Base-by-base conservation (phyloP, 225 moss, liverwort and hornwort genomes). In the Polytrichum formosum region DNA sequence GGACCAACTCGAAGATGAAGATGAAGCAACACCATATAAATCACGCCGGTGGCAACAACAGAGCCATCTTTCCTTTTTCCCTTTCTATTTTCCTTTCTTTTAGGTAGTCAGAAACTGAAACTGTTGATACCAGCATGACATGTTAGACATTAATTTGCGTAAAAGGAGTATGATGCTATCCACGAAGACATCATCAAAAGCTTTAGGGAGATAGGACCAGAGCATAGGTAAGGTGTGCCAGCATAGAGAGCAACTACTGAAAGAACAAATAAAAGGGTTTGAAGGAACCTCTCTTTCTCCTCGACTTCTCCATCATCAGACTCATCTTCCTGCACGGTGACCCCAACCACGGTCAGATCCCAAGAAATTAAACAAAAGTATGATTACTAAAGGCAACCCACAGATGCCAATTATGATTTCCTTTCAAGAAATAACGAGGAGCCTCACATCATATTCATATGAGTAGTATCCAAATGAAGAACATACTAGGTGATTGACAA, bases 241-340 rank as follows among this genome's bases (percentile, higher is more conserved):
- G 35, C 33, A 35, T 9, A 35, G 35, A 8, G 35, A 46, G 13
- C 59, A 25, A 60, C 59, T 22, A 58, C 19, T 25, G n/a, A 60
- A 60, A 60, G 59, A 22, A 25, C 7, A n/a, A 25, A 6, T 7
- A 60, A 65, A 67, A 75, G 30, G 30, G 16, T 21, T 64, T 1
- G 53, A 53, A 61, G 54, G 26, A 22, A 88, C 92, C 88, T 83
- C 67, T 93, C 91, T 66, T 83, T 88, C 59, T 98, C 92, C 46
- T 90, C 90, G 28, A 76, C 85, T 21, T 85, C 91, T 54, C 78
- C 84, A 73, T 89, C 96, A 33, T 91, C 97, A 53, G 94, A 94
- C 60, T 90, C 88, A n/a, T 65, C 83, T 78, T 94, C 91, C 93
- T 93, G 92, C 73, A 69, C 23, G 19, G 21, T 19, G 21, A 71